phyloP scores from a whole-genome alignment of 176 grass and related monocot genomes.

The Dactylis glomerata region DNA sequence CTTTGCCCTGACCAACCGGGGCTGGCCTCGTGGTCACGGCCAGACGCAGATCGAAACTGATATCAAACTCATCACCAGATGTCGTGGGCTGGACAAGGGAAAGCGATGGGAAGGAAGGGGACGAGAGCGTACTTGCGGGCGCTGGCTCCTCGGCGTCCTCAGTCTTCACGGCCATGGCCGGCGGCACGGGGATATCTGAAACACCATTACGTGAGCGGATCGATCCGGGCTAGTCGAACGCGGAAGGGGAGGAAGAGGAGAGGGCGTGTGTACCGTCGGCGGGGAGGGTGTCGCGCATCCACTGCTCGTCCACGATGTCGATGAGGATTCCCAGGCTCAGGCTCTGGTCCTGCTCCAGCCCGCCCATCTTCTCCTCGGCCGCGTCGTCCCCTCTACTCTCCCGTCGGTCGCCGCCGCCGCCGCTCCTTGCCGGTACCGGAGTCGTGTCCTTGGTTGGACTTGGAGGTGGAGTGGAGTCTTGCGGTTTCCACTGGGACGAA shows the following conservation, averaged over 20 bases:
- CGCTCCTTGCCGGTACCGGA: not conserved
- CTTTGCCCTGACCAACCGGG: not conserved
- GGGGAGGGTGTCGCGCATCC: constrained; percentile 92
- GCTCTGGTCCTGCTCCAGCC: constrained; percentile 53
- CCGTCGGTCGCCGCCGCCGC: not conserved
- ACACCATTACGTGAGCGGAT: not conserved
- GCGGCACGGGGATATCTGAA: constrained; percentile 76
- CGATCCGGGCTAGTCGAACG: not conserved
- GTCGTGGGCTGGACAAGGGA: not conserved
- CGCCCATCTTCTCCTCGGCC: constrained; percentile 49
- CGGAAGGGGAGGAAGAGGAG: not conserved
- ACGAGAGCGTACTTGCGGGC: constrained; percentile 48
- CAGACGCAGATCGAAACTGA: not conserved
- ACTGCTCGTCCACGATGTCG: constrained; percentile 85
- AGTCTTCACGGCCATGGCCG: constrained; percentile 60
- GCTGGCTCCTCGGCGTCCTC: constrained; percentile 69
- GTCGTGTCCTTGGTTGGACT: not conserved
- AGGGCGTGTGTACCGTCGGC: constrained; percentile 51
- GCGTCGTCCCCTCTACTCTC: not conserved
- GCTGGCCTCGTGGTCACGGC: not conserved
- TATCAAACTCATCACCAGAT: not conserved
- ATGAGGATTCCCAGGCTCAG: constrained; percentile 89
- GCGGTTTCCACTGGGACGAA: not conserved
- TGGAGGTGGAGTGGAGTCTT: not conserved
- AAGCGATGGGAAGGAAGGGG: not conserved